These are phyloP conservation scores for Plantago rigida DNA, from an alignment of 305 asterid genomes.

Conservation along the genomic window DNA sequence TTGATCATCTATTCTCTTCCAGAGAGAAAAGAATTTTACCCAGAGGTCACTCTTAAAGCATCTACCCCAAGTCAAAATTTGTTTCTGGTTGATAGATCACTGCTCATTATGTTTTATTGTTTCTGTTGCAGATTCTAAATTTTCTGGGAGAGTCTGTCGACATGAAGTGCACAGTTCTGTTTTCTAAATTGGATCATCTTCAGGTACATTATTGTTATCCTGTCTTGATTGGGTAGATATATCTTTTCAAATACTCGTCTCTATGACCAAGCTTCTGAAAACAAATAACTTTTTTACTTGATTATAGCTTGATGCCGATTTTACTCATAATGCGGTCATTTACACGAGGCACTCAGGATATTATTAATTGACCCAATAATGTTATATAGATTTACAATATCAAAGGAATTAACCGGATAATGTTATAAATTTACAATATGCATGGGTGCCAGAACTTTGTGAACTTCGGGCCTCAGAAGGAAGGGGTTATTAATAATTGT, in stretches of 20 bases:
- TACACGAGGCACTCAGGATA: too few relatives aligned
- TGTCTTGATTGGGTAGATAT: constrained; percentile 11
- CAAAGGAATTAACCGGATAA: too few relatives aligned
- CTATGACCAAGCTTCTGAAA: not conserved
- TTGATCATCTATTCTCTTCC: constrained; percentile 79
- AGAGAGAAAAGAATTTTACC: constrained; percentile 87
- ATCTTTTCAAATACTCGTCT: constrained; percentile 7
- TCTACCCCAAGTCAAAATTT: constrained; percentile 8
- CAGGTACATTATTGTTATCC: constrained; percentile 45
- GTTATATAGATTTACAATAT: too few relatives aligned
- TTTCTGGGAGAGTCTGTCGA: constrained; percentile 62
- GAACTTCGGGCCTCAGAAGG: too few relatives aligned
- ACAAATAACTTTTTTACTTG: not conserved
- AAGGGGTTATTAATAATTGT: too few relatives aligned
- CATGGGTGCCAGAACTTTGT: too few relatives aligned
- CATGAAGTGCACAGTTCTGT: constrained; percentile 74
- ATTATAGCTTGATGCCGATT: too few relatives aligned
- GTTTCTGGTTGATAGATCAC: not conserved
- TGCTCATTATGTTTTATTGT: constrained; percentile 1
- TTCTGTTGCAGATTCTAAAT: constrained; percentile 59
- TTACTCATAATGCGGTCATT: too few relatives aligned
- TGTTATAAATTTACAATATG: too few relatives aligned
- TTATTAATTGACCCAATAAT: too few relatives aligned
- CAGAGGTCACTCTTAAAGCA: constrained; percentile 49
- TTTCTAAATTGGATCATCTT: constrained; percentile 68